Base-by-base conservation (phyloP, 2,329 filamentous ascomycete species). In the Colletotrichum spinosum region DNA sequence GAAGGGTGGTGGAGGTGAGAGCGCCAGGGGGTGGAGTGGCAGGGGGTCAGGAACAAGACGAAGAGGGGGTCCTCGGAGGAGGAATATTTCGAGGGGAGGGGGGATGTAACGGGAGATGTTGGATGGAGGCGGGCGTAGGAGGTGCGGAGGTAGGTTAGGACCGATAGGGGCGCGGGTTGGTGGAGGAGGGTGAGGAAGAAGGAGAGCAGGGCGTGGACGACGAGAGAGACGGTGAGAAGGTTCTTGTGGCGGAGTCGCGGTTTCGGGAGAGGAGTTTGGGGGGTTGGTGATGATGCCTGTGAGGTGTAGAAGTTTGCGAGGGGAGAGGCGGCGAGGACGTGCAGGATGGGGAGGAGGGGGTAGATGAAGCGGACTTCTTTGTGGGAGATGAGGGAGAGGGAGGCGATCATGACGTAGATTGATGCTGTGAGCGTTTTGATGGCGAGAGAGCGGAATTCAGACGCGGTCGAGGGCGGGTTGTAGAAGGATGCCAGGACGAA, bases 301-400 rank as follows among this genome's bases (percentile, higher is more conserved):
- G 79, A 81, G 8, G 80, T 78, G 75, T 95, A 93, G 79, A 92
- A 94, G 8, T 81, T 76, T 3, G 86, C 81, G 13, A 92, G 78
- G 3, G 88, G 84, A 0, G 88, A 86, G 0, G 93, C 93, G 2
- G 92, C 88, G 44, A 98, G 82, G 68, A 97, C 81, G 75, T 96
- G 93, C 7, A 99, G 85, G n/a, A 90, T 85, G 2, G 96, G 95
- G 2, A 98, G 85, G 15, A 99, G 85, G 1, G 96, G 95, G 73
- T 97, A 97, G 70, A 98, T 92, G 81, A 99, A 99, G 72, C 96
- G 93, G 71, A 97, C 92, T 83, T 99, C 96, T 77, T 99, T 99
- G 80, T 99, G 96, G 1, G 93, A 89, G 70, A 98, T 92, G 51
- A 92, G 74, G 2, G 93, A 97, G 39, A 98, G 84, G 2, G 83